Base-by-base conservation (phyloP, 2,329 filamentous ascomycete species). In the Penicillium freii region DNA sequence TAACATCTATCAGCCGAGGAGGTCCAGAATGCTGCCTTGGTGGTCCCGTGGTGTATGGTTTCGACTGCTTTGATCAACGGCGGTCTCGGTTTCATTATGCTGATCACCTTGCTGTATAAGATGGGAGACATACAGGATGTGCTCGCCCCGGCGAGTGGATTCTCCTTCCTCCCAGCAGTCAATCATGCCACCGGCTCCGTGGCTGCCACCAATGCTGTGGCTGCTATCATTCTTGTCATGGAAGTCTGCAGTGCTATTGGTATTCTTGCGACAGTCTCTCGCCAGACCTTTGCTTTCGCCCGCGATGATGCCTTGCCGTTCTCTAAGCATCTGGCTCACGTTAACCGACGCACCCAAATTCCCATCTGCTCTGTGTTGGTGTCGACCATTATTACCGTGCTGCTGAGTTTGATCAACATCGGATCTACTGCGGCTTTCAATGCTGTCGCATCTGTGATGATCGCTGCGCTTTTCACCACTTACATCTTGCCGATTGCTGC, bases 391-490 rank as follows among this genome's bases (percentile, higher is more conserved):
- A 68, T 75, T 48, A 67, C 69, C 33, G 65, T 71, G 10, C 66
- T 80, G 9, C 70, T 76, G 15, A 76, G 75, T 10, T 70, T 82
- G 54, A 82, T 83, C 71, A 81, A 80, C 68, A 77, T 83, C 54
- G 81, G 78, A 39, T 82, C 77, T n/a, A 70, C 75, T 2, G 75
- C 77, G 7, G 82, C 81, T 5, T 82, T 84, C 68, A 80, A 83
- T 63, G 80, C 78, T 55, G 78, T 84, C 60, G 75, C 80, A n/a
- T 82, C 80, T 1, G 73, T 84, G 13, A 78, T 78, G 27, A 74
- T 82, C 50, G 78, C 75, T 34, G 78, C 79, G 1, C 75, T 84
- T 17, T 78, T 83, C 48, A 76, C 77, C 21, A 81, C 80, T 19
- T 84, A 84, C 63, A 75, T 83, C 52, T 73, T 83, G 74, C 62